Conservation (phyloP, 2,329 filamentous ascomycete species). For the Ascochyta koolunga region DNA sequence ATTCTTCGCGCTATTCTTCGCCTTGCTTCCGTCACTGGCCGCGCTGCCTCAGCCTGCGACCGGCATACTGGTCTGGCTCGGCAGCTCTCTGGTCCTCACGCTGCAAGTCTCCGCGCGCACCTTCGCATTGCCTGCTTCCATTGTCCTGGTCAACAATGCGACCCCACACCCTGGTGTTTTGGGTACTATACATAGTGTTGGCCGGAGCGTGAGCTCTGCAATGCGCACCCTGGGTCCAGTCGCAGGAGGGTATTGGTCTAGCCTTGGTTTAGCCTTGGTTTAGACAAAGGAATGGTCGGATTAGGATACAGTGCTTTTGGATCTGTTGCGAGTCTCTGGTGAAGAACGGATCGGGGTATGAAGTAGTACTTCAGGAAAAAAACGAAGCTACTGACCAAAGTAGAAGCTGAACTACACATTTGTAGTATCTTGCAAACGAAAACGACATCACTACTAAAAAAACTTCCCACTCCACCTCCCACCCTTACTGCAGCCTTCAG, state of each 20-base stretch:
- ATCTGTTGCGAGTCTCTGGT: conserved; percentile 12
- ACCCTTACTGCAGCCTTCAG: neutral
- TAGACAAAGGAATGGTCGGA: conserved; percentile 61
- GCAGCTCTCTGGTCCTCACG: conserved; percentile 67
- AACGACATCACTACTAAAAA: neutral
- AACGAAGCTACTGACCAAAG: neutral
- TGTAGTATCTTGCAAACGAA: neutral
- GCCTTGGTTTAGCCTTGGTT: conserved; percentile 49
- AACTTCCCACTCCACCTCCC: neutral
- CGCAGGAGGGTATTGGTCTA: conserved; percentile 60
- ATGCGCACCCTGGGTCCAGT: conserved; percentile 64
- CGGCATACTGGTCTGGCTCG: conserved; percentile 66
- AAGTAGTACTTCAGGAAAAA: neutral
- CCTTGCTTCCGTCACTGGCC: conserved; percentile 66
- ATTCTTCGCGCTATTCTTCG: conserved; percentile 71
- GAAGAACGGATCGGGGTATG: conserved; percentile 4
- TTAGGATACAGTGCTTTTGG: conserved; percentile 51
- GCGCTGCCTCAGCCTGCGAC: conserved; percentile 57
- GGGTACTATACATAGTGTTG: conserved; percentile 65
- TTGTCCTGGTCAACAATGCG: conserved; percentile 65
- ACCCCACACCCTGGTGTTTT: conserved; percentile 62
- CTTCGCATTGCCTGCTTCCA: conserved; percentile 64
- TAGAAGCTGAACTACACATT: neutral
- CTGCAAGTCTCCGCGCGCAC: conserved; percentile 76
- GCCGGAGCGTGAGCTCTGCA: conserved; percentile 61